phyloP scores from a whole-genome alignment of 768 basidiomycete species.

The Leucocoprinus birnbaumii region DNA sequence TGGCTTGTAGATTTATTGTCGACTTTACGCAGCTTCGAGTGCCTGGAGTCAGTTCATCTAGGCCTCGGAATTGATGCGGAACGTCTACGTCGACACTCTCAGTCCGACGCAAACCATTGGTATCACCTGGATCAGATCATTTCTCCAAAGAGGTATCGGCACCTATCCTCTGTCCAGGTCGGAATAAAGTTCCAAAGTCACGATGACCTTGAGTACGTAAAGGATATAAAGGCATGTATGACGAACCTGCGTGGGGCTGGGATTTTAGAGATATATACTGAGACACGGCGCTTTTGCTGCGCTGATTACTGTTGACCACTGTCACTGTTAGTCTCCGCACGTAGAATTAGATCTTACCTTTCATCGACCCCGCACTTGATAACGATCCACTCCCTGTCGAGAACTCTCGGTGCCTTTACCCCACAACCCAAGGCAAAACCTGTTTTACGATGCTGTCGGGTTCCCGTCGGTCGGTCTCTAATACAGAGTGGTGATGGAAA shows the following conservation, averaged over 20 bases:
- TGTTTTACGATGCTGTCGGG: background rate
- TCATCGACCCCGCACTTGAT: background rate
- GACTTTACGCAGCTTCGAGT: conserved; percentile 4
- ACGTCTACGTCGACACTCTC: conserved; percentile 8
- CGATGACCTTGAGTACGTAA: conserved; percentile 3
- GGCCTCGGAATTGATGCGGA: conserved; percentile 6
- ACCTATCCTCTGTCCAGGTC: conserved; percentile 1
- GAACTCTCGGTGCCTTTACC: conserved; percentile 3
- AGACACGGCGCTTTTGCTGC: conserved; percentile 1
- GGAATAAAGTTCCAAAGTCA: conserved; percentile 10
- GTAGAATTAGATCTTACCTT: background rate
- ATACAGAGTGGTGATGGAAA: background rate
- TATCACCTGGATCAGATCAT: conserved; percentile 5
- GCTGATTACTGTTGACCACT: conserved; percentile 1
- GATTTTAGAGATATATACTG: conserved; percentile 7
- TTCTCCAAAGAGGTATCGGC: background rate
- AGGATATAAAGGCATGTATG: conserved; percentile 2
- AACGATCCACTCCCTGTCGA: background rate
- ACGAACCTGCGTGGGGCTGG: background rate
- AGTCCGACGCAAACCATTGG: conserved; percentile 5
- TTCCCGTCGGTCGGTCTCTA: conserved; percentile 10
- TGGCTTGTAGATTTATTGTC: conserved; percentile 8
- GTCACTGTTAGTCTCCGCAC: background rate
- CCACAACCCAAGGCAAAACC: background rate
- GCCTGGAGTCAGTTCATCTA: background rate